phyloP scores from a whole-genome alignment of 1,284 basidiomycete species.

The Rhizoctonia solani region DNA sequence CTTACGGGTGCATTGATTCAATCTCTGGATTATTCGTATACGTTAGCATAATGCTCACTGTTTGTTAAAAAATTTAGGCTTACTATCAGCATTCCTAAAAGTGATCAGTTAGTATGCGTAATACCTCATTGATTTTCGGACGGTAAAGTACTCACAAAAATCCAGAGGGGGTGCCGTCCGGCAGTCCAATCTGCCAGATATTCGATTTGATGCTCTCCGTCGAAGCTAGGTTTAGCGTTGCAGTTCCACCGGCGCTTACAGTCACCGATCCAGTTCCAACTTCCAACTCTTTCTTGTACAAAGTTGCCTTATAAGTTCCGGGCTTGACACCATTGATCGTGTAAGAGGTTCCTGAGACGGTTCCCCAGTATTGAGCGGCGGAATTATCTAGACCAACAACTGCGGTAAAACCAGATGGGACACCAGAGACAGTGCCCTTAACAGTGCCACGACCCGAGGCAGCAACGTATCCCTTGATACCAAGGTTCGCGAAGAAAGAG shows the following conservation, averaged over 20 bases:
- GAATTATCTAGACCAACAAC: constrained; percentile 50
- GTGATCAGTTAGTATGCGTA: too few relatives aligned
- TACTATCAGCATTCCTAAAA: constrained; percentile 33
- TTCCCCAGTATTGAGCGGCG: constrained; percentile 53
- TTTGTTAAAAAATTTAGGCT: too few relatives aligned
- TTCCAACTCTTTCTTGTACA: constrained; percentile 53
- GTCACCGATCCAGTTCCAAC: constrained; percentile 51
- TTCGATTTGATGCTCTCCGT: constrained; percentile 37
- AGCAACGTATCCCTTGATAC: constrained; percentile 52
- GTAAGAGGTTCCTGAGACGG: constrained; percentile 50
- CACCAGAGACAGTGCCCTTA: constrained; percentile 52
- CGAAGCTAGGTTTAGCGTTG: constrained; percentile 37
- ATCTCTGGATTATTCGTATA: constrained; percentile 5
- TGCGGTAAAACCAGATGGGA: constrained; percentile 49
- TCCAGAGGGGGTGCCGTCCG: constrained; percentile 54
- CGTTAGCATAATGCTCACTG: not conserved
- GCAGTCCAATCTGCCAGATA: constrained; percentile 55
- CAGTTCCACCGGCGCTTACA: constrained; percentile 50
- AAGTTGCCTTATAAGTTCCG: constrained; percentile 52
- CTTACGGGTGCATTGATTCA: constrained; percentile 31
- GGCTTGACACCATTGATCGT: constrained; percentile 54
- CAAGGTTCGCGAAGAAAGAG: constrained; percentile 53
- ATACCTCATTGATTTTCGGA: too few relatives aligned
- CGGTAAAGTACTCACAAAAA: too few relatives aligned
- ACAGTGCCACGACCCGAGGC: constrained; percentile 53